phyloP scores from a whole-genome alignment of 2,329 filamentous ascomycete species.

The Grosmannia clavigera region DNA sequence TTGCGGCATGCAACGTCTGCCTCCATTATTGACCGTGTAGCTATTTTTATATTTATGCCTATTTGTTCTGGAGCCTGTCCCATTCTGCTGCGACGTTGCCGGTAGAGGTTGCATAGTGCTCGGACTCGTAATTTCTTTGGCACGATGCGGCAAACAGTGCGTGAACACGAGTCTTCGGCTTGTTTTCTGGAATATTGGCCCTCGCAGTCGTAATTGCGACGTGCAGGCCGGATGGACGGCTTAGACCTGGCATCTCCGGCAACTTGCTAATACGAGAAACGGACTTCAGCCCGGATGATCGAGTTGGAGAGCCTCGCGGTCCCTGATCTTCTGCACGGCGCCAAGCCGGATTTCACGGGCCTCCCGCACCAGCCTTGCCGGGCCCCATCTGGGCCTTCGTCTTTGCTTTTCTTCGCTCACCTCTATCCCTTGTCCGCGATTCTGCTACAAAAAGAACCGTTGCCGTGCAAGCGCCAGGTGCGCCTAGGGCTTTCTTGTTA shows the following conservation, averaged over 20 bases:
- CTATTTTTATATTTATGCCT: slow-evolving; percentile 3
- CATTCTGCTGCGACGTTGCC: not conserved
- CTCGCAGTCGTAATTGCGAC: too few relatives aligned
- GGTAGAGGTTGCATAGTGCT: not conserved
- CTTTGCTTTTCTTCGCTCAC: not conserved
- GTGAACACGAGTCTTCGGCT: not conserved
- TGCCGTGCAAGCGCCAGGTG: too few relatives aligned
- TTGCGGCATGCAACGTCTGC: not conserved
- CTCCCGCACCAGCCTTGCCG: not conserved
- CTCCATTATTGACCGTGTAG: not conserved
- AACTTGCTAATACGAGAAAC: too few relatives aligned
- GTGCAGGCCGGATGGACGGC: too few relatives aligned
- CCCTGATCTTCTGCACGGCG: not conserved
- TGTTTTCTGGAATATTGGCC: not conserved
- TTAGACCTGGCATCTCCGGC: too few relatives aligned
- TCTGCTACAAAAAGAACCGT: not conserved
- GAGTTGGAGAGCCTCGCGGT: too few relatives aligned
- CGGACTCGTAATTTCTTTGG: not conserved
- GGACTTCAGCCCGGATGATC: too few relatives aligned
- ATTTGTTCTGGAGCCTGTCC: not conserved
- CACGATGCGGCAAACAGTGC: not conserved
- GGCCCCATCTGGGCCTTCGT: not conserved
- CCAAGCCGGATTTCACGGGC: not conserved
- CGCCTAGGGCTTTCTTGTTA: too few relatives aligned
- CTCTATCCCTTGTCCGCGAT: not conserved